A percentile compares a stretch with the other conserved stretches of the same genome.
These are phyloP conservation scores for Condylostoma magnum DNA, from an alignment of 169 alveolate genomes.

Conservation along the genomic window DNA sequence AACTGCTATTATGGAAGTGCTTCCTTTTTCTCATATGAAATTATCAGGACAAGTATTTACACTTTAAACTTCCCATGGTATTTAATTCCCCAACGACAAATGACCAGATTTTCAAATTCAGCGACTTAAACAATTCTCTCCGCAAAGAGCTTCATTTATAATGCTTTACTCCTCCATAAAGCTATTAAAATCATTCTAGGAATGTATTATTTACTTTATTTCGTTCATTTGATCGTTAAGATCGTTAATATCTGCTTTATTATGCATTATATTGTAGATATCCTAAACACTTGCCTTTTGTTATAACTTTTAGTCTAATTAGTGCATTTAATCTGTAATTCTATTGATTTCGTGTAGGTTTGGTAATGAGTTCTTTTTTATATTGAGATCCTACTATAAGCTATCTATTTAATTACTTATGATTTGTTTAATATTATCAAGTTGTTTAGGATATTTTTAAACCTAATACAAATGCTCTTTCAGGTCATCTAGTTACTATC, in stretches of 20 bases:
- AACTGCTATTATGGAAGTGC: conserved; percentile 40
- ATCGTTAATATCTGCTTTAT: conserved; percentile 36
- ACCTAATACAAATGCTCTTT: not conserved
- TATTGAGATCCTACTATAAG: not conserved
- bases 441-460: not conserved
- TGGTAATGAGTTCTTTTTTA: not conserved
- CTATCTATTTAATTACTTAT: not conserved
- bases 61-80: conserved; percentile 78
- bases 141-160: conserved; percentile 62
- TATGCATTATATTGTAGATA: conserved; percentile 45
- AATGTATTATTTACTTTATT: no score
- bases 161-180: conserved; percentile 44
- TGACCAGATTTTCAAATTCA: conserved; percentile 80
- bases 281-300: no score
- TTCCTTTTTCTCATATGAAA: conserved; percentile 68
- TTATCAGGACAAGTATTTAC: conserved; percentile 78
- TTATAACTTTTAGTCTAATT: not conserved
- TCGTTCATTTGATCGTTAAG: conserved; percentile 25
- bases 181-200: conserved; percentile 33
- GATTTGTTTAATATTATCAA: not conserved
- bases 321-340: not conserved
- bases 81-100: conserved; percentile 27
- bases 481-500: not conserved
- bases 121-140: conserved; percentile 72
- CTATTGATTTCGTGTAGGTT: not conserved